Base-by-base conservation (phyloP, 75 land plant species). In the Pinus tabuliformis region DNA sequence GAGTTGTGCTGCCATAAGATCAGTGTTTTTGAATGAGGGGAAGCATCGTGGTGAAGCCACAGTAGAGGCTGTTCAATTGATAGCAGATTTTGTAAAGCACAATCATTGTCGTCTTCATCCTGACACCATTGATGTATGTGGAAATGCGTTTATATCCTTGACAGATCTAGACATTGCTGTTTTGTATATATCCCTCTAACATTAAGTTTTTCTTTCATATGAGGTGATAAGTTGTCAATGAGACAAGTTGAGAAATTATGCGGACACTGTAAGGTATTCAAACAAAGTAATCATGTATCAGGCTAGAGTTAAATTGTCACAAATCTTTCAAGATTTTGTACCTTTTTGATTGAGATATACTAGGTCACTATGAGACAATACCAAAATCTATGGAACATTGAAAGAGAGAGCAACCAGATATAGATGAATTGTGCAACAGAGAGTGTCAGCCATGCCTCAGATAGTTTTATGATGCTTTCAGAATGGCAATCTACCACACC, bases 21-120 rank as follows among this genome's bases (percentile, higher is more conserved):
- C 92, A 57, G 72, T 97, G 60, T 95, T 97, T 81, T 70, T 78
- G 21, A 83, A 90, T 79, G 96, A 95, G 78, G 90, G 93, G 42
- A 97, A 95, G 74, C 98, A 97, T 88, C 89, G 96, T 54, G 99
- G 98, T 64, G 92, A 89, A 80, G 98, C 93, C 24, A 97, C 99
- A 75, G 86, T 91, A 15, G 93, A 95, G 82, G 99, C 98, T 78
- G 99, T 93, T 66, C 86, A 84, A 73, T 74, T 93, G 77, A 93
- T 97, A 81, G 91, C 99, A 71, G 83, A 91, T 77, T 86, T 82
- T 75, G 98, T 97, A 37, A 97, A 93, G 78, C 39, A 57, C 13
- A 72, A 83, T 62, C 57, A 91, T 76, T 95, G 96, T 79, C 87
- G 84, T 62, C 80, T 97, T 79, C 91, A 90, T 33, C 94, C 98